These are phyloP conservation scores for Bryoglossum gracile DNA, from an alignment of 495 filamentous ascomycete species.

Conservation along the genomic window DNA sequence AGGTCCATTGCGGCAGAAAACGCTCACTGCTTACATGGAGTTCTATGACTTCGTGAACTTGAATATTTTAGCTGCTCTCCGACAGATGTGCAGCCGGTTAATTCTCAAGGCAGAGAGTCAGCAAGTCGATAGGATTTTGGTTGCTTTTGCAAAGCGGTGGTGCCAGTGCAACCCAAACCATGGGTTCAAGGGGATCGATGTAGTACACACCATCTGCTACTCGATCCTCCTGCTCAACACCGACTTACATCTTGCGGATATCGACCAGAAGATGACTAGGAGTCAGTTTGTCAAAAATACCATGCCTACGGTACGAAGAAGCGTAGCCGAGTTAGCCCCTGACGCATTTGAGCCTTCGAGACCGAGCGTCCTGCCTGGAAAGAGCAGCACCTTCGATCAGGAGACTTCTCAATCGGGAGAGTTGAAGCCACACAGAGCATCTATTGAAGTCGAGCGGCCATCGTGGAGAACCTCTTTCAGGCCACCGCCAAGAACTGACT, in stretches of 20 bases:
- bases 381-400: conserved; percentile 24
- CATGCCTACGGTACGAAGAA: conserved; percentile 76
- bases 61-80: conserved; percentile 73
- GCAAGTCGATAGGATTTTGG: conserved; percentile 90
- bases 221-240: conserved; percentile 93
- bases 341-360: conserved; percentile 49
- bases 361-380: conserved; percentile 35
- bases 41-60: conserved; percentile 79
- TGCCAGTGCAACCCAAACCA: conserved; percentile 91
- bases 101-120: conserved; percentile 89
- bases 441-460: conserved; percentile 36
- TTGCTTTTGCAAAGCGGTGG: conserved; percentile 82
- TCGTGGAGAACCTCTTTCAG: conserved; percentile 26
- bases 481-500: conserved; percentile 35
- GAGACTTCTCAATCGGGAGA: conserved; percentile 8
- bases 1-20: conserved; percentile 54
- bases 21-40: conserved; percentile 82
- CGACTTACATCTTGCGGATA: conserved; percentile 89
- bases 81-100: conserved; percentile 74
- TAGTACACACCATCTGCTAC: conserved; percentile 96
- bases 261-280: conserved; percentile 92
- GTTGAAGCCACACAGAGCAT: conserved; percentile 29
- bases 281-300: conserved; percentile 95
- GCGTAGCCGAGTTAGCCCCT: conserved; percentile 61
- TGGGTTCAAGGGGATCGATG: conserved; percentile 85